A percentile compares a stretch with the other conserved stretches of the same genome.
Evolutionary conservation across 768 basidiomycete species (phyloP).

Genomic region (Flagelloscypha sp.): DNA sequence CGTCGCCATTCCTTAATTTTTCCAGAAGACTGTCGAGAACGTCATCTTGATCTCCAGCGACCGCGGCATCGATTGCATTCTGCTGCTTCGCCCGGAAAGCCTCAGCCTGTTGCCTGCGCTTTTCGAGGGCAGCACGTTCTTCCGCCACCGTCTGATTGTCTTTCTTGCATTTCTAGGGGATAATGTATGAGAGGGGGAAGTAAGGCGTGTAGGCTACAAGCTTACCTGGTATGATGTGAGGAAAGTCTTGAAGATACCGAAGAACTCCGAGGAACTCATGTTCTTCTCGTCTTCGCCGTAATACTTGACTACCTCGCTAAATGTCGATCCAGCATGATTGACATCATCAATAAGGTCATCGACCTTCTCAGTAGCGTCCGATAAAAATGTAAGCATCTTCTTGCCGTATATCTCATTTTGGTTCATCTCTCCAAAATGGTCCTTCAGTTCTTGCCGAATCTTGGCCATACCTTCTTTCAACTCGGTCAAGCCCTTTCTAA

Average conservation of each 20-base stretch:
- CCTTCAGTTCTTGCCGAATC: constrained; percentile 72
- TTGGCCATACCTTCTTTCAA: constrained; percentile 69
- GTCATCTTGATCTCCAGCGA: constrained; percentile 43
- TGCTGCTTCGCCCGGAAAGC: constrained; percentile 50
- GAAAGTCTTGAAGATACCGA: constrained; percentile 95
- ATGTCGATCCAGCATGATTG: constrained; percentile 74
- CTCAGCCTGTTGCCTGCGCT: constrained; percentile 59
- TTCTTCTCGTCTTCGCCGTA: constrained; percentile 91
- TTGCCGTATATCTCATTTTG: constrained; percentile 72
- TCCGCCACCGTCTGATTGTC: constrained; percentile 74
- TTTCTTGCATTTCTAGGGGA: constrained; percentile 70
- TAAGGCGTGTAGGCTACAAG: constrained; percentile 2
- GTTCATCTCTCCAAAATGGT: constrained; percentile 69
- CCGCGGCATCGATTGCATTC: constrained; percentile 34
- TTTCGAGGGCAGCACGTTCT: constrained; percentile 59
- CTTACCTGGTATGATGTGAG: constrained; percentile 83
- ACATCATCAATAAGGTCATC: constrained; percentile 85
- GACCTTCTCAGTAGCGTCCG: constrained; percentile 64
- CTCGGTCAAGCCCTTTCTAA: constrained; percentile 67
- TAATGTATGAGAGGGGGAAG: constrained; percentile 6
- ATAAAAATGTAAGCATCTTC: constrained; percentile 89
- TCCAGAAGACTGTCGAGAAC: constrained; percentile 67
- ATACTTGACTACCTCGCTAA: constrained; percentile 78
- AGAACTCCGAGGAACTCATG: constrained; percentile 86
- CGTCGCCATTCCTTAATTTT: constrained; percentile 64